Evolutionary conservation across 371 early-diverging fungal genomes (phyloP).

Genomic region (Saksenaea oblongispora): DNA sequence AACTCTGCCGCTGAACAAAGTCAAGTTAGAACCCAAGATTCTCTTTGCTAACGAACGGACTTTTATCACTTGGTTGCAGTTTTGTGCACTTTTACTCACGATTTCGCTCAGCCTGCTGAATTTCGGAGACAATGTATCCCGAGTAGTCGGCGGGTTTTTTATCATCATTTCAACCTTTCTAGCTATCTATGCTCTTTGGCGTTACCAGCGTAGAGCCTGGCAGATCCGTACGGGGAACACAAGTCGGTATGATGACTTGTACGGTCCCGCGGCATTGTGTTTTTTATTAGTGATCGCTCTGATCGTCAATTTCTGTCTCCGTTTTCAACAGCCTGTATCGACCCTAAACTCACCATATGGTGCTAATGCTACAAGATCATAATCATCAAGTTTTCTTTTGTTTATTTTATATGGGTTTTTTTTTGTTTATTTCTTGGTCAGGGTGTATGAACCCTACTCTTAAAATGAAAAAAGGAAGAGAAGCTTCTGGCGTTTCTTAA

Average conservation of each 20-base stretch:
- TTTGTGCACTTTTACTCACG: slow-evolving; percentile 68
- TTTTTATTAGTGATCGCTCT: slow-evolving; percentile 74
- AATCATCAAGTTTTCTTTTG: not conserved
- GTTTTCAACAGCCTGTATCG: not conserved
- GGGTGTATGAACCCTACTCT: not conserved
- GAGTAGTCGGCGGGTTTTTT: slow-evolving; percentile 67
- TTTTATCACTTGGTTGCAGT: slow-evolving; percentile 88
- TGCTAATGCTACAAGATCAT: not conserved
- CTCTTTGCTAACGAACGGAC: slow-evolving; percentile 99
- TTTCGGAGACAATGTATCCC: slow-evolving; percentile 74
- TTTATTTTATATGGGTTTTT: not conserved
- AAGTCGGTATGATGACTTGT: slow-evolving; percentile 56
- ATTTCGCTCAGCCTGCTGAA: slow-evolving; percentile 78
- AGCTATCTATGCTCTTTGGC: slow-evolving; percentile 74
- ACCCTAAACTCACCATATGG: not conserved
- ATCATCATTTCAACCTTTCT: slow-evolving; percentile 66
- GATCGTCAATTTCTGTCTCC: slow-evolving; percentile 64
- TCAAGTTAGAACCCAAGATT: slow-evolving; percentile 94
- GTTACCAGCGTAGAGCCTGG: slow-evolving; percentile 85
- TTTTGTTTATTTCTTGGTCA: not conserved
- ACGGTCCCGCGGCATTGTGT: slow-evolving; percentile 77
- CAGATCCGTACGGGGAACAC: slow-evolving; percentile 54
- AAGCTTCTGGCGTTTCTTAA: not conserved
- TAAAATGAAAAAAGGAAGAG: not conserved
- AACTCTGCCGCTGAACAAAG: slow-evolving; percentile 60